phyloP scores from a whole-genome alignment of 306 rosid genomes.

The Lithocarpus polystachyus region DNA sequence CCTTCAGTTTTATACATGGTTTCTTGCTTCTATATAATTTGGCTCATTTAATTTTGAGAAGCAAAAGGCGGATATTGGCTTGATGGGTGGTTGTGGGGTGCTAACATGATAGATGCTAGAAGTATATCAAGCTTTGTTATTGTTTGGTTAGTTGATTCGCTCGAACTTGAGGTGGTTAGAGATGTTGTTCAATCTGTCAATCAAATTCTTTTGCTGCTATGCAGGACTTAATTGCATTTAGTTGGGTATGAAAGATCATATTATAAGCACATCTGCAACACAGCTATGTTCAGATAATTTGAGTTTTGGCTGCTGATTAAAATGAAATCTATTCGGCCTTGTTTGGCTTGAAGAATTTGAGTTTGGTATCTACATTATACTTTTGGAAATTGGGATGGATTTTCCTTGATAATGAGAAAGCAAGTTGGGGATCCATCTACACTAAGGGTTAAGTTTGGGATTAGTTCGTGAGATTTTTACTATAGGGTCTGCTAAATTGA shows the following conservation, averaged over 20 bases:
- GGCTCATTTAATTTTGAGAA: not conserved
- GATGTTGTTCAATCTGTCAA: not conserved
- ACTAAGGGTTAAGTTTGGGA: not conserved
- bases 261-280: not conserved
- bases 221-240: not conserved
- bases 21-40: not conserved
- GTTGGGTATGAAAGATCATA: not conserved
- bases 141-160: not conserved
- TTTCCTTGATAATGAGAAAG: not conserved
- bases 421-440: not conserved
- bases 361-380: not conserved
- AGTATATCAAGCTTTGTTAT: not conserved
- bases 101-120: not conserved
- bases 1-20: not conserved
- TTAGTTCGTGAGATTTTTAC: not conserved
- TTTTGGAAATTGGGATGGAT: not conserved
- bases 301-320: not conserved
- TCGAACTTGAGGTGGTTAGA: not conserved
- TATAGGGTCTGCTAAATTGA: not conserved
- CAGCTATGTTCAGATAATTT: not conserved
- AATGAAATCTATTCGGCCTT: not conserved
- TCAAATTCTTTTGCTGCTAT: not conserved
- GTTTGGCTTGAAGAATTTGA: not conserved
- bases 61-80: not conserved
- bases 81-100: no score